A percentile compares a stretch with the other conserved stretches of the same genome.
Conservation (phyloP, 2,329 filamentous ascomycete genomes). For the Neofusicoccum laricinum region DNA sequence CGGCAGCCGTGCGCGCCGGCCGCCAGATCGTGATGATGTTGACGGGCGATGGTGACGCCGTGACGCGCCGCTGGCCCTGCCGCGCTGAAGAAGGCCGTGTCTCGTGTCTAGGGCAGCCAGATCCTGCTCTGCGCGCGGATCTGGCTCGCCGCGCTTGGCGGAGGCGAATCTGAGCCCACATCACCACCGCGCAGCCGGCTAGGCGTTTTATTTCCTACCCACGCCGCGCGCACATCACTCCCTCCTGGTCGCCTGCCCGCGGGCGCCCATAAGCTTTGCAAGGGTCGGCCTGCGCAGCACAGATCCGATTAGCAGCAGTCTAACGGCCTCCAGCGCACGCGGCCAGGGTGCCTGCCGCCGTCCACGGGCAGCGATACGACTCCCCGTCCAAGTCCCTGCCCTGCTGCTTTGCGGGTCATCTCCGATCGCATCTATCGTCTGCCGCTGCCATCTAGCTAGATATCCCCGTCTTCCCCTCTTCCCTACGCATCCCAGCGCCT, state of each 20-base stretch:
- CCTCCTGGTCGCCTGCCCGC: conserved; percentile 11
- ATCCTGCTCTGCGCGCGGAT: conserved; percentile 13
- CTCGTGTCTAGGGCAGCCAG: conserved; percentile 11
- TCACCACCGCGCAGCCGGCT: neutral
- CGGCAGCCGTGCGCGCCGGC: conserved; percentile 4
- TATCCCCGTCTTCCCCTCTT: conserved; percentile 23
- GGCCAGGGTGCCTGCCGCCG: conserved; percentile 13
- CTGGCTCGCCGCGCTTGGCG: conserved; percentile 4
- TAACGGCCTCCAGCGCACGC: conserved; percentile 10
- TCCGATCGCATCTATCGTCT: conserved; percentile 35
- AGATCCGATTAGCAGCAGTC: conserved; percentile 14
- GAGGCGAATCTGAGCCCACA: conserved; percentile 10
- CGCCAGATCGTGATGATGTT: conserved; percentile 5
- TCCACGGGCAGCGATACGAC: conserved; percentile 9
- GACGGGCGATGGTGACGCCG: conserved; percentile 3
- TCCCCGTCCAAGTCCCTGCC: conserved; percentile 9
- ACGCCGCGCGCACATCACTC: conserved; percentile 1
- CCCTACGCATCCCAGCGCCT: conserved; percentile 10
- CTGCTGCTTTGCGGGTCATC: conserved; percentile 26
- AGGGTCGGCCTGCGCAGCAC: conserved; percentile 10
- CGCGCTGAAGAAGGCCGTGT: conserved; percentile 13
- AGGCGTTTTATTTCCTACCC: conserved; percentile 3
- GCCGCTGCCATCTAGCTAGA: conserved; percentile 19
- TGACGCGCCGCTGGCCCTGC: conserved; percentile 8
- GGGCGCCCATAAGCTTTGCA: conserved; percentile 15